These are phyloP conservation scores for Luffa acutangula DNA, from an alignment of 306 rosid species.

Conservation along the genomic window DNA sequence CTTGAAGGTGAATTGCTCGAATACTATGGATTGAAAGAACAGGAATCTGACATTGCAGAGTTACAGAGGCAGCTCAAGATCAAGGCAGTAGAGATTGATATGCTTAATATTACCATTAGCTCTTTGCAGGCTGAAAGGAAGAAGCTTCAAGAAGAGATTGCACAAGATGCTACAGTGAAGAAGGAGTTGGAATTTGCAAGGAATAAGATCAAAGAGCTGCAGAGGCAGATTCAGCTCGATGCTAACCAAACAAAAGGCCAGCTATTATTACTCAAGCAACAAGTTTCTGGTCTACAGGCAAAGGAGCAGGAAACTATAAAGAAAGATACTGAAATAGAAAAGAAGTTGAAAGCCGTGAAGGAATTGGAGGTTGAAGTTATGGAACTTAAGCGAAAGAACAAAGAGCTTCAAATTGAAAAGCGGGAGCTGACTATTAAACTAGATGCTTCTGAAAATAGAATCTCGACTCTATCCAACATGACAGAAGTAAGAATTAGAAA, in stretches of 20 bases:
- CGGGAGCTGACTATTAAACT: constrained; percentile 72
- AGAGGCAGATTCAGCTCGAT: constrained; percentile 89
- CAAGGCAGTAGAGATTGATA: constrained; percentile 69
- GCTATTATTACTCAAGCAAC: constrained; percentile 89
- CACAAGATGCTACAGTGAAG: constrained; percentile 44
- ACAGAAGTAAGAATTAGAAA: constrained; percentile 47
- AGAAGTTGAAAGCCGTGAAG: constrained; percentile 69
- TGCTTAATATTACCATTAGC: constrained; percentile 77
- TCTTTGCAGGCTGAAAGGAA: constrained; percentile 86
- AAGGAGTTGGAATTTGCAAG: constrained; percentile 82
- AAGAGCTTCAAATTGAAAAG: constrained; percentile 87
- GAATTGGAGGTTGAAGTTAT: constrained; percentile 69
- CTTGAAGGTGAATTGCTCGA: constrained; percentile 95
- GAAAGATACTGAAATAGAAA: constrained; percentile 70
- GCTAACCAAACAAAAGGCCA: constrained; percentile 95
- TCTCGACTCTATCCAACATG: constrained; percentile 54
- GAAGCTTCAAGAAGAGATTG: constrained; percentile 77
- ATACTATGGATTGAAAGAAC: constrained; percentile 92
- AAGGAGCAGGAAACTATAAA: constrained; percentile 62
- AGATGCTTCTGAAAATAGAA: constrained; percentile 56
- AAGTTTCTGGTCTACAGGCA: constrained; percentile 66
- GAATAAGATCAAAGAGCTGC: constrained; percentile 86
- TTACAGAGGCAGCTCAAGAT: constrained; percentile 80
- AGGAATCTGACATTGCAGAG: constrained; percentile 75
- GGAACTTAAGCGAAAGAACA: constrained; percentile 83